phyloP scores from a whole-genome alignment of 495 filamentous ascomycete species.

The Neurospora sp. region DNA sequence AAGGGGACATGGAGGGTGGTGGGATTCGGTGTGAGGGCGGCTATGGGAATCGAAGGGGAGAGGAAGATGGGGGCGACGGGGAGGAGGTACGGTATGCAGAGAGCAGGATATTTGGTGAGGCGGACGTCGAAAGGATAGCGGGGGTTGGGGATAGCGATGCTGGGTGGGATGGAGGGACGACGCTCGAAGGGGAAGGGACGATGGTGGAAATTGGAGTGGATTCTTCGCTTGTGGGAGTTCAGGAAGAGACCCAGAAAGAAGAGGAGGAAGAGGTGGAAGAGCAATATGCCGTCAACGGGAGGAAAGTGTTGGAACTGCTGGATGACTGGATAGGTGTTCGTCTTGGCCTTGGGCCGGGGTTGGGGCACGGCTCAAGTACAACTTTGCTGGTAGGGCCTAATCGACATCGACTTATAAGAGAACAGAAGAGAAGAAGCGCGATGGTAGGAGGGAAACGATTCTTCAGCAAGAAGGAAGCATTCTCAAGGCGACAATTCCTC shows the following conservation, averaged over 20 bases:
- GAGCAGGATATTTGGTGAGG: not conserved
- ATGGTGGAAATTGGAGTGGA: not conserved
- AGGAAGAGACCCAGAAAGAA: not conserved
- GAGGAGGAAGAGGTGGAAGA: not conserved
- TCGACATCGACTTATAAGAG: not conserved
- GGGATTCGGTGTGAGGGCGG: no score
- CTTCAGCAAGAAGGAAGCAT: not conserved
- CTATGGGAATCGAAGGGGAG: no score
- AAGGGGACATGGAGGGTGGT: not conserved
- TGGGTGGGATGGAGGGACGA: not conserved
- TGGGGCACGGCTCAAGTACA: not conserved
- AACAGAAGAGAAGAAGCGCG: not conserved
- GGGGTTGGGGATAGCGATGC: not conserved
- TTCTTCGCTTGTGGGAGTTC: not conserved
- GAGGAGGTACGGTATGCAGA: no score
- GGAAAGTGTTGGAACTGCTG: not conserved
- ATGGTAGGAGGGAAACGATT: not conserved
- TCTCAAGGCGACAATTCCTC: slow-evolving; percentile 3
- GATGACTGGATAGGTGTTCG: not conserved
- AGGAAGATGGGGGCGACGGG: no score
- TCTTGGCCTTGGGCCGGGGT: not conserved
- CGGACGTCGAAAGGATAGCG: not conserved
- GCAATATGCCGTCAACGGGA: not conserved
- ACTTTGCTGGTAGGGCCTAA: not conserved
- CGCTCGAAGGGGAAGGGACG: not conserved